Evolutionary conservation across 371 early-diverging fungal genomes (phyloP).

Genomic region (Mucor plumbeus): DNA sequence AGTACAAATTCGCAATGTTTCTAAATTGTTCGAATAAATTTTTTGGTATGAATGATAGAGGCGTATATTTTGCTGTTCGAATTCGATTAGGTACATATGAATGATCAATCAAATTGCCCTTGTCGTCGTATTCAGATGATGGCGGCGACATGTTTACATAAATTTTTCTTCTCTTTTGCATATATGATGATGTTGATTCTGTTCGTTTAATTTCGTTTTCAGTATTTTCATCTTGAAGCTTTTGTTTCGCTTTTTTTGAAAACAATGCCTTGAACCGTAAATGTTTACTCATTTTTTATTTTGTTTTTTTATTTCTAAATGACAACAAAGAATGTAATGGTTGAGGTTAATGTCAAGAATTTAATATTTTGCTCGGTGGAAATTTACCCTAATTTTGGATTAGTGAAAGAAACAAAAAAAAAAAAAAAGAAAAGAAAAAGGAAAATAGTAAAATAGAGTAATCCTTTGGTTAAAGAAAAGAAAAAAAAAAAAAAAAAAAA

Average conservation of each 20-base stretch:
- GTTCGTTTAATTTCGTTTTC: slow-evolving; percentile 38
- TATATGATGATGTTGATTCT: slow-evolving; percentile 50
- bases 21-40: slow-evolving; percentile 92
- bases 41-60: slow-evolving; percentile 83
- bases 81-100: slow-evolving; percentile 65
- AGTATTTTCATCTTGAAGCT: slow-evolving; percentile 11
- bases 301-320: too few relatives aligned
- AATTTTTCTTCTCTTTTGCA: slow-evolving; percentile 45
- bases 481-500: not conserved
- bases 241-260: slow-evolving; percentile 19
- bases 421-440: too few relatives aligned
- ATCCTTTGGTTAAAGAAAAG: not conserved
- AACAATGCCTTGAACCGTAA: slow-evolving; percentile 25
- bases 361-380: not conserved
- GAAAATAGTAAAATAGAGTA: too few relatives aligned
- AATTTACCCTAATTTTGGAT: not conserved
- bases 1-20: slow-evolving; percentile 91
- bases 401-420: not conserved
- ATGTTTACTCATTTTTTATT: slow-evolving; percentile 19
- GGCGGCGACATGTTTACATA: slow-evolving; percentile 51
- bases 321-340: not conserved
- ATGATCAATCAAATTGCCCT: slow-evolving; percentile 29
- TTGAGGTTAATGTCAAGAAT: not conserved
- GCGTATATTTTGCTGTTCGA: slow-evolving; percentile 87
- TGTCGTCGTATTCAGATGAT: slow-evolving; percentile 37